These are phyloP conservation scores for Torulaspora pretoriensis DNA, from an alignment of 1,139 yeast species.

Conservation along the genomic window DNA sequence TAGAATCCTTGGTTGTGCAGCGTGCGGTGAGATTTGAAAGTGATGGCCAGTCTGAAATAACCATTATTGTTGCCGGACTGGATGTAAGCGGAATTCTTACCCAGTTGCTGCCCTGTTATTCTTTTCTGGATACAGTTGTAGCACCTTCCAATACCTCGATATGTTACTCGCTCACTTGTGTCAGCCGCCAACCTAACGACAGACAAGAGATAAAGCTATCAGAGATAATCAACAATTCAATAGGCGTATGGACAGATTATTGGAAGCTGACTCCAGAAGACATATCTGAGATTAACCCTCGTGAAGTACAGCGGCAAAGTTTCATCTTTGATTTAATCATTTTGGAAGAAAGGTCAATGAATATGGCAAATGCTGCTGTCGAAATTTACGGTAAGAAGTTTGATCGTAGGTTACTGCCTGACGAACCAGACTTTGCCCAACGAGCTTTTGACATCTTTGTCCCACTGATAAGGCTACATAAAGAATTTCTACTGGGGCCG, in stretches of 20 bases:
- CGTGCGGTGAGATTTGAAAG: constrained; percentile 45
- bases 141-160: constrained; percentile 11
- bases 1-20: constrained; percentile 44
- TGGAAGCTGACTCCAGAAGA: constrained; percentile 65
- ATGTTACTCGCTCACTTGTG: constrained; percentile 32
- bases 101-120: constrained; percentile 39
- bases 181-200: constrained; percentile 33
- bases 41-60: constrained; percentile 25
- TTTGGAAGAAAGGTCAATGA: constrained; percentile 71
- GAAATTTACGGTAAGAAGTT: constrained; percentile 51
- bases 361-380: constrained; percentile 62
- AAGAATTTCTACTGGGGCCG: constrained; percentile 54
- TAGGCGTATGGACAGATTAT: constrained; percentile 68
- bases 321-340: constrained; percentile 72
- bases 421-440: constrained; percentile 52
- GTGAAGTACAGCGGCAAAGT: constrained; percentile 63
- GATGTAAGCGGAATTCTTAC: constrained; percentile 46
- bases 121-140: constrained; percentile 25
- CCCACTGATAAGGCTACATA: constrained; percentile 59
- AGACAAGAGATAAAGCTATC: constrained; percentile 31
- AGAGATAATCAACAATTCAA: constrained; percentile 35
- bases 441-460: constrained; percentile 59
- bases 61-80: constrained; percentile 34
- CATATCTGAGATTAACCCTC: constrained; percentile 50
- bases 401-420: constrained; percentile 43